Evolutionary conservation across 352 stramenopile genomes (phyloP).

Genomic region (Phytophthora cactorum): DNA sequence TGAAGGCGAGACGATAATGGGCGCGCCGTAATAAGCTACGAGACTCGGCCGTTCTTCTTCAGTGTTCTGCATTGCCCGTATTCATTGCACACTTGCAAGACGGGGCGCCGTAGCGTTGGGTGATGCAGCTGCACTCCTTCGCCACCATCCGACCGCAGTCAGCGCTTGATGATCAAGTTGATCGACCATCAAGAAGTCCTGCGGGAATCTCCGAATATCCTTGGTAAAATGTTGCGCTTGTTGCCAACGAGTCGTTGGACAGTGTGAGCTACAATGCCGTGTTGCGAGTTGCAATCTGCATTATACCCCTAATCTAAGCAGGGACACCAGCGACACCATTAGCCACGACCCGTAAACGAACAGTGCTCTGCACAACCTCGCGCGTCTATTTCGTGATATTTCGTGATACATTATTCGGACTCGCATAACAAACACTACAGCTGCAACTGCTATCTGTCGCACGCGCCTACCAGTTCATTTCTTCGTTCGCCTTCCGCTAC

Average conservation of each 20-base stretch:
- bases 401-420: conserved; percentile 12
- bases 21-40: not conserved
- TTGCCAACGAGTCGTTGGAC: not conserved
- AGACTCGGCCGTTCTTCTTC: conserved; percentile 1
- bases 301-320: not conserved
- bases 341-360: too few relatives aligned
- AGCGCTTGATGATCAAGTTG: too few relatives aligned
- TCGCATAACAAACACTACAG: conserved; percentile 15
- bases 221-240: not conserved
- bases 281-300: not conserved
- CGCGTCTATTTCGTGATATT: too few relatives aligned
- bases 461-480: not conserved
- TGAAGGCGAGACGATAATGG: conserved; percentile 3
- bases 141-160: not conserved
- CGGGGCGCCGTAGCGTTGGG: not conserved
- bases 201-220: not conserved
- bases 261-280: too few relatives aligned
- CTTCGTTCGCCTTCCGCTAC: conserved; percentile 2
- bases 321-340: too few relatives aligned
- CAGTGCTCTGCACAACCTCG: not conserved
- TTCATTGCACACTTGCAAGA: not conserved
- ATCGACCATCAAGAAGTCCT: not conserved
- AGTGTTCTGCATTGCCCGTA: not conserved
- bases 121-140: not conserved
- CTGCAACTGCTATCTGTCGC: not conserved